phyloP scores from a whole-genome alignment of 2,329 filamentous ascomycete species.

The Gnomoniopsis sp. region DNA sequence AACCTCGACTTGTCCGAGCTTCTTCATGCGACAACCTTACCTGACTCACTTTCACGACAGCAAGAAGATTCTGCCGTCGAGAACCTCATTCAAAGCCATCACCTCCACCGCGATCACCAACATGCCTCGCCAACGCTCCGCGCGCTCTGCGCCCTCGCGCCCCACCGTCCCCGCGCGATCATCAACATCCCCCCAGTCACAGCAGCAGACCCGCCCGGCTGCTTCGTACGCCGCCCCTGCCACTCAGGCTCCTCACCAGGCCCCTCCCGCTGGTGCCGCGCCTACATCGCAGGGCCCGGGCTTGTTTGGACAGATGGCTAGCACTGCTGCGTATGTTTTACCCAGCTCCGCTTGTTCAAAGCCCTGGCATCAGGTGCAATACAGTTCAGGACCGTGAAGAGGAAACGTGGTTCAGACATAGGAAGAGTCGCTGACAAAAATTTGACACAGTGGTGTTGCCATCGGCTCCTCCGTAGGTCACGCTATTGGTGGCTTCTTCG shows the following conservation, averaged over 20 bases:
- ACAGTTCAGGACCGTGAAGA: no score
- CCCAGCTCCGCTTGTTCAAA: background rate
- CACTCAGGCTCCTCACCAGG: slow-evolving; percentile 40
- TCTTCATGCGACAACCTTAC: slow-evolving; percentile 17
- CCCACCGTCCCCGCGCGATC: slow-evolving; percentile 61
- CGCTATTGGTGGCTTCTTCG: slow-evolving; percentile 85
- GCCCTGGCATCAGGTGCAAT: background rate
- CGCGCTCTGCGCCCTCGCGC: slow-evolving; percentile 54
- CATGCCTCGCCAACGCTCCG: slow-evolving; percentile 78
- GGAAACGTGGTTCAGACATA: background rate
- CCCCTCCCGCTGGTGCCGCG: slow-evolving; percentile 47
- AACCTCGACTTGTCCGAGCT: slow-evolving; percentile 23
- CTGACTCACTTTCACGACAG: slow-evolving; percentile 5
- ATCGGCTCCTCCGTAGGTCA: slow-evolving; percentile 94
- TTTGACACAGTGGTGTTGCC: slow-evolving; percentile 74
- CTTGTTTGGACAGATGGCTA: slow-evolving; percentile 94
- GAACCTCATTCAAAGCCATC: background rate
- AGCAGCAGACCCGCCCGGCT: slow-evolving; percentile 67
- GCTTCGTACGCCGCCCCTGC: slow-evolving; percentile 59
- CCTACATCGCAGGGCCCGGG: slow-evolving; percentile 63
- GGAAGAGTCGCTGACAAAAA: slow-evolving; percentile 22
- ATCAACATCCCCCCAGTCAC: slow-evolving; percentile 39
- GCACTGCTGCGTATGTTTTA: slow-evolving; percentile 87
- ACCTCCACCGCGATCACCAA: slow-evolving; percentile 26
- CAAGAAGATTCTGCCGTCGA: no score